Base-by-base conservation (phyloP, 371 early-diverging fungal species). In the Choanephora cucurbitarum region DNA sequence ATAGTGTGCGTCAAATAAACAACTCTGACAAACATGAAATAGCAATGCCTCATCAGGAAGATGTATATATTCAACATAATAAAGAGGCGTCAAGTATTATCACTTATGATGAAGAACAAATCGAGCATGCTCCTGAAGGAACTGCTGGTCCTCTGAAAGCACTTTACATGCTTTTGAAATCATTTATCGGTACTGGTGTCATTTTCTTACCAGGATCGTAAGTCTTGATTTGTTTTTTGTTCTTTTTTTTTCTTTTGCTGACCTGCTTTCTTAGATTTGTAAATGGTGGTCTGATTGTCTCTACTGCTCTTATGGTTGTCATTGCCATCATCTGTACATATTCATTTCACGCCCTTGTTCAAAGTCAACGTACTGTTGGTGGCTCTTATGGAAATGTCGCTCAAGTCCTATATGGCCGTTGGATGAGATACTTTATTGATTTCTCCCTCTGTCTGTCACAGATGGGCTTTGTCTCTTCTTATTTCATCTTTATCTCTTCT, bases 301-400 rank as follows among this genome's bases (percentile, higher is more conserved):
- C 77, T 3, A 65, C 71, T 13, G 42, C 59, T 47, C 49, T 77
- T 1, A 67, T 77, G 72, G 19, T 67, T 11, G 45, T 73, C 28
- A 57, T 77, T 17, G 73, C 61, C 5, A 24, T 40, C 32, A 19
- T 77, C 39, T 73, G 73, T 54, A 42, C 69, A 2, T 42, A 59
- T 34, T 57, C 73, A 31, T 73, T 71, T 34, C 73, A 73, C 55
- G 44, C 70, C 5, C 55, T 77, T 0, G 65, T 73, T 5, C 44
- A 48, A 6, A 48, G 66, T 0, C 77, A 85, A 53, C 66, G 62
- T 47, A 49, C 68, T 21, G 54, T 84, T 3, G 81, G 82, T 44
- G 90, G 89, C 23, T 85, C 87, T 28, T 93, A 90, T 72, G 93
- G 91, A 48, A 90, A 92, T 58, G 79, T 93, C 47, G 94, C 89